These are phyloP conservation scores for Cyclotella cryptica DNA, from an alignment of 108 stramenopile genomes.

Conservation along the genomic window DNA sequence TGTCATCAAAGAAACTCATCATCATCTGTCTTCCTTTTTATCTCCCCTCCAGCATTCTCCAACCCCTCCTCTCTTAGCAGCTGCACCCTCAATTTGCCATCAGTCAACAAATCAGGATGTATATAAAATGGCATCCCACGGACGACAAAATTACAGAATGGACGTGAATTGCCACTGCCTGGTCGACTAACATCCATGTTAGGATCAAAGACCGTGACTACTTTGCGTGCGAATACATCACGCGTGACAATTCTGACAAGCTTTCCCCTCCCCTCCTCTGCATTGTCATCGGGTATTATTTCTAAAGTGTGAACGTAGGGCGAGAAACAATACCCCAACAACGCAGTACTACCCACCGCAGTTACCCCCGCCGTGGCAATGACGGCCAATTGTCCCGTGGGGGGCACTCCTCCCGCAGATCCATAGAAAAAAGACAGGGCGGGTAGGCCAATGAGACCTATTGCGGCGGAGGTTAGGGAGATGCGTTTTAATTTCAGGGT, in stretches of 20 bases:
- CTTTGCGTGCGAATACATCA: slow-evolving; percentile 64
- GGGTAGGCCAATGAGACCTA: slow-evolving; percentile 79
- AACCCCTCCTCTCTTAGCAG: slow-evolving; percentile 52
- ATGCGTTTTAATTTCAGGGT: slow-evolving; percentile 79
- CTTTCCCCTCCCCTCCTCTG: neutral
- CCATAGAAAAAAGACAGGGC: slow-evolving; percentile 51
- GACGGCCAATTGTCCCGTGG: slow-evolving; percentile 68
- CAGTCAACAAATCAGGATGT: slow-evolving; percentile 74
- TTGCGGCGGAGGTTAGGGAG: slow-evolving; percentile 70
- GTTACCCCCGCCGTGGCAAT: slow-evolving; percentile 69
- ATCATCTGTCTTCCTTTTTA: slow-evolving; percentile 49
- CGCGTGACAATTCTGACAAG: slow-evolving; percentile 68
- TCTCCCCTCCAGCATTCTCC: slow-evolving; percentile 22
- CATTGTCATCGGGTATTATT: slow-evolving; percentile 25
- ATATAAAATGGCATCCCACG: slow-evolving; percentile 71
- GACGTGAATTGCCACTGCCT: slow-evolving; percentile 61
- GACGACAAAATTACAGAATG: slow-evolving; percentile 88
- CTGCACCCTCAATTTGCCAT: slow-evolving; percentile 55
- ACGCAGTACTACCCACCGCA: slow-evolving; percentile 71
- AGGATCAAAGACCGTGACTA: slow-evolving; percentile 80
- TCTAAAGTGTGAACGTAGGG: slow-evolving; percentile 83
- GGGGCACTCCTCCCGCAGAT: slow-evolving; percentile 60
- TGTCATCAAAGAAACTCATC: slow-evolving; percentile 59
- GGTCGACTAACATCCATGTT: slow-evolving; percentile 55
- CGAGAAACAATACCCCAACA: slow-evolving; percentile 84